Conservation (phyloP, 2,329 filamentous ascomycete species). For the Drechmeria coniospora region DNA sequence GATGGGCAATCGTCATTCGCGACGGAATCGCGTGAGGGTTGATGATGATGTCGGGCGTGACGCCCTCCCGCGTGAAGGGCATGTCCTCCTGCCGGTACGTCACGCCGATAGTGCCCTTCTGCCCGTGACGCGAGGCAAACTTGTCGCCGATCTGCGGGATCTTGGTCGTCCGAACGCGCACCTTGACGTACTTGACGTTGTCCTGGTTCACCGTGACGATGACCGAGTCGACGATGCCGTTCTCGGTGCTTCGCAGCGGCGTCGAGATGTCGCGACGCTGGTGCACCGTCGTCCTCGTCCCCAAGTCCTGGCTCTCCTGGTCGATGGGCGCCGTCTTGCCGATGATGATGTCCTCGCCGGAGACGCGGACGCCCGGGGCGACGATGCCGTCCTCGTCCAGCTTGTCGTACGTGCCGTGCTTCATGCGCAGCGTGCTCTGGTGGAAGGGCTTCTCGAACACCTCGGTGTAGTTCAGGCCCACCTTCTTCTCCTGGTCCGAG, state of each 20-base stretch:
- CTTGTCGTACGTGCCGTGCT: slow-evolving; percentile 94
- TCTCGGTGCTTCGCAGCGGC: slow-evolving; percentile 86
- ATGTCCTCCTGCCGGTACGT: slow-evolving; percentile 97
- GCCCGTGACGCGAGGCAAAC: slow-evolving; percentile 96
- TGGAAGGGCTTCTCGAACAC: slow-evolving; percentile 90
- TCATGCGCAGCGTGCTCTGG: slow-evolving; percentile 75
- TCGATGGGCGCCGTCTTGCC: slow-evolving; percentile 95
- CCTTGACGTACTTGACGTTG: slow-evolving; percentile 90
- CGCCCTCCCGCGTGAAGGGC: slow-evolving; percentile 87
- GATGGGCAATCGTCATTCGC: slow-evolving; percentile 99
- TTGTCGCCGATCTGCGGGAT: slow-evolving; percentile 98
- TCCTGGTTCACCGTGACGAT: slow-evolving; percentile 90
- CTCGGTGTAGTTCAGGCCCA: slow-evolving; percentile 86
- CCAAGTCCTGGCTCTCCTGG: slow-evolving; percentile 82
- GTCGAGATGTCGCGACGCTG: slow-evolving; percentile 93
- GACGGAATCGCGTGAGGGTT: slow-evolving; percentile 99
- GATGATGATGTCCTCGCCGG: slow-evolving; percentile 97
- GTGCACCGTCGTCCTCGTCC: slow-evolving; percentile 78
- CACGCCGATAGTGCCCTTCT: slow-evolving; percentile 98
- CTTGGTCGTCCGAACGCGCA: slow-evolving; percentile 93
- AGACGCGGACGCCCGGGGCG: slow-evolving; percentile 83
- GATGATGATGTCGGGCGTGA: slow-evolving; percentile 93
- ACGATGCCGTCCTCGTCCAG: slow-evolving; percentile 93
- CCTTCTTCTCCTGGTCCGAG: slow-evolving; percentile 90
- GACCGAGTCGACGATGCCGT: slow-evolving; percentile 89